Evolutionary conservation across 2,329 filamentous ascomycete genomes (phyloP).

Genomic region (Parafenestella ontariensis): DNA sequence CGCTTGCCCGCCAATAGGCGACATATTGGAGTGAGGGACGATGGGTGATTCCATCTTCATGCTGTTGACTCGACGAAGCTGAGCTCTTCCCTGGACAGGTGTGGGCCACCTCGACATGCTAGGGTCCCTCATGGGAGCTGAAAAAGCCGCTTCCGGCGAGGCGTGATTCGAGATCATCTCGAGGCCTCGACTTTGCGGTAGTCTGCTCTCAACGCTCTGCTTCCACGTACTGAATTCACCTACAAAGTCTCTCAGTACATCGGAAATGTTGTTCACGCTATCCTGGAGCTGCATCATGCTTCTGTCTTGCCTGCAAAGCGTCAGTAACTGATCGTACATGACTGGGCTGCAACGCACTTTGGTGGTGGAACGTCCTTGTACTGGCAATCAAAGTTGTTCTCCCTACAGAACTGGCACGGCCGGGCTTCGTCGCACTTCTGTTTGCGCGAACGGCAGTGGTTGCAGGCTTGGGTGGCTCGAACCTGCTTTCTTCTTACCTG

Average conservation of each 20-base stretch:
- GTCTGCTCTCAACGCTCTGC: slow-evolving; percentile 39
- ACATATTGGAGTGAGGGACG: slow-evolving; percentile 34
- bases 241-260: slow-evolving; percentile 39
- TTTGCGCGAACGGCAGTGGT: slow-evolving; percentile 50
- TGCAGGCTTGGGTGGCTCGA: slow-evolving; percentile 70
- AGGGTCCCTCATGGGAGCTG: slow-evolving; percentile 32
- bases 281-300: slow-evolving; percentile 59
- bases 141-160: slow-evolving; percentile 39
- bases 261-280: slow-evolving; percentile 50
- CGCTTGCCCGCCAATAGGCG: slow-evolving; percentile 28
- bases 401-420: slow-evolving; percentile 71
- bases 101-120: slow-evolving; percentile 38
- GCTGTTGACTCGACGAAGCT: slow-evolving; percentile 37
- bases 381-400: slow-evolving; percentile 83
- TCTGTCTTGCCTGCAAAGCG: slow-evolving; percentile 52
- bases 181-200: slow-evolving; percentile 21
- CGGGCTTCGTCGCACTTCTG: slow-evolving; percentile 52
- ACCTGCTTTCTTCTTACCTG: slow-evolving; percentile 46
- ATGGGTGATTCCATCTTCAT: slow-evolving; percentile 46
- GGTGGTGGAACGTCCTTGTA: slow-evolving; percentile 92
- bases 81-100: slow-evolving; percentile 35
- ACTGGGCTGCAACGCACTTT: slow-evolving; percentile 66
- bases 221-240: slow-evolving; percentile 44
- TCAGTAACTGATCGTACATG: slow-evolving; percentile 18
- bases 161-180: slow-evolving; percentile 34